Evolutionary conservation across 1,139 yeast species (phyloP).

Genomic region (Petasospora fabianii): DNA sequence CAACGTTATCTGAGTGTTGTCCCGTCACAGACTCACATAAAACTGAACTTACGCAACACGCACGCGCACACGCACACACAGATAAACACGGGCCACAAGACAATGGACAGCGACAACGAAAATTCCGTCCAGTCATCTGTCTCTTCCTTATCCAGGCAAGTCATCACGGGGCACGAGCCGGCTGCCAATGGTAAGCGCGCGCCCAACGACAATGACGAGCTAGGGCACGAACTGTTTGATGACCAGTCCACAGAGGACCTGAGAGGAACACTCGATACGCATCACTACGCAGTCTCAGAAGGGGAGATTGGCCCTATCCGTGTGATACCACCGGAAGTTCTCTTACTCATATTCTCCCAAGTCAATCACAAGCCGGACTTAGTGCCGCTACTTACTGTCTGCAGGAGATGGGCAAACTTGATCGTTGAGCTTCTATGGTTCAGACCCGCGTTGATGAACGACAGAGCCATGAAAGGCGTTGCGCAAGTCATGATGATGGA

Average conservation of each 20-base stretch:
- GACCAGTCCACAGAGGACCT: conserved; percentile 9
- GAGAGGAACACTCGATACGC: conserved; percentile 2
- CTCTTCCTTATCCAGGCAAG: conserved; percentile 21
- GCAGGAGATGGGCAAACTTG: conserved; percentile 76
- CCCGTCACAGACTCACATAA: no score
- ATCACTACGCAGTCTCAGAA: conserved; percentile 1
- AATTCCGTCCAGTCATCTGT: conserved; percentile 22
- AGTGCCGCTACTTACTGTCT: conserved; percentile 67
- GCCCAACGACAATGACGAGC: conserved; percentile 15
- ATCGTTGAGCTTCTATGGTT: conserved; percentile 85
- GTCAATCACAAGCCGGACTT: conserved; percentile 62
- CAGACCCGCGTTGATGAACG: conserved; percentile 73
- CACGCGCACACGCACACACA: not conserved
- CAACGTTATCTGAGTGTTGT: no score
- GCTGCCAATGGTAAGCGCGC: conserved; percentile 8
- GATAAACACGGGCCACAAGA: not conserved
- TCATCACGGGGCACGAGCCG: conserved; percentile 11
- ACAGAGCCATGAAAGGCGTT: conserved; percentile 44
- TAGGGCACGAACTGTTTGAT: conserved; percentile 7
- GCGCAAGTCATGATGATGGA: conserved; percentile 52
- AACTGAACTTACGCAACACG: no score
- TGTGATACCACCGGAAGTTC: conserved; percentile 75
- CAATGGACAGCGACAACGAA: conserved; percentile 27
- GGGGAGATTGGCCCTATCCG: conserved; percentile 42
- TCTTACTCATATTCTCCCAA: conserved; percentile 66